Evolutionary conservation across 257 asterid genomes (phyloP).

Genomic region (Jasminum sambac): DNA sequence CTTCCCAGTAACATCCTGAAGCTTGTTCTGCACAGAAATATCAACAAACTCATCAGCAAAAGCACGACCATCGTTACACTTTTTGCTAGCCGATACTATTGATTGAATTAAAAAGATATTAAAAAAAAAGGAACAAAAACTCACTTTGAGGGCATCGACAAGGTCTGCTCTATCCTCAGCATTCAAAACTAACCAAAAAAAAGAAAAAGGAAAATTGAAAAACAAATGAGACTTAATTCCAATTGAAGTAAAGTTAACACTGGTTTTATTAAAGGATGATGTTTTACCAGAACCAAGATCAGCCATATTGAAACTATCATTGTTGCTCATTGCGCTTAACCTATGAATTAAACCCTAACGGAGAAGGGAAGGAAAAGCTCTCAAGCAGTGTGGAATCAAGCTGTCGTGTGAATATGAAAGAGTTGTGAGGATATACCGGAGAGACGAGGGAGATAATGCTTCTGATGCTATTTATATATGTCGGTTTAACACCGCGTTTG

Average conservation of each 20-base stretch:
- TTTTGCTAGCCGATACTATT: background rate
- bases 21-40: slow-evolving; percentile 49
- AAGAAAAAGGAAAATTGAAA: slow-evolving; percentile 2
- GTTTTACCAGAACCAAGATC: slow-evolving; percentile 41
- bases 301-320: slow-evolving; percentile 38
- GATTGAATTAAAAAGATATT: background rate
- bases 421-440: too few relatives aligned
- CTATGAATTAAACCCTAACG: slow-evolving; percentile 17
- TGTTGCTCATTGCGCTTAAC: slow-evolving; percentile 38
- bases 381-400: background rate
- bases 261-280: background rate
- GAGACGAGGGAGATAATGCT: too few relatives aligned
- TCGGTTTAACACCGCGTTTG: too few relatives aligned
- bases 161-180: slow-evolving; percentile 67
- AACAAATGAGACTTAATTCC: background rate
- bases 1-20: slow-evolving; percentile 62
- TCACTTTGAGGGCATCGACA: slow-evolving; percentile 72
- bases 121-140: slow-evolving; percentile 3
- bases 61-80: background rate
- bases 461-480: too few relatives aligned
- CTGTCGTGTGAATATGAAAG: background rate
- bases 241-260: slow-evolving; percentile 4
- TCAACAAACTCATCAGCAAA: slow-evolving; percentile 3
- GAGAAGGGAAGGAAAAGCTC: slow-evolving; percentile 27
- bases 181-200: slow-evolving; percentile 46